Conservation (phyloP, 2,329 filamentous ascomycete genomes). For the Paecilomyces formosus region DNA sequence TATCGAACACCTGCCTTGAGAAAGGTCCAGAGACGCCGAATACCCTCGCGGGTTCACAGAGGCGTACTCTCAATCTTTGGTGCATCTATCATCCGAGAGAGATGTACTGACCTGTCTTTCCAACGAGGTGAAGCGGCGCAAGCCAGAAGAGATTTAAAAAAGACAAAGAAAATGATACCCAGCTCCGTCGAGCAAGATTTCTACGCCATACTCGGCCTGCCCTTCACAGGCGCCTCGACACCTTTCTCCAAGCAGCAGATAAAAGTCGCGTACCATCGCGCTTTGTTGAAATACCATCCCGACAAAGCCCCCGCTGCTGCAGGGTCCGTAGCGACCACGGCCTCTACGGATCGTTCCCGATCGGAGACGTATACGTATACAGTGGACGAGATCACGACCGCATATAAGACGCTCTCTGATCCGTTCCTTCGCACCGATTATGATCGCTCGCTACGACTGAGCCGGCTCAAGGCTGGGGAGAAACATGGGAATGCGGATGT, state of each 20-base stretch:
- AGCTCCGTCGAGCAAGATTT: slow-evolving; percentile 13
- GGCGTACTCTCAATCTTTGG: background rate
- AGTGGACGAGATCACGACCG: slow-evolving; percentile 53
- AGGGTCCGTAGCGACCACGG: background rate
- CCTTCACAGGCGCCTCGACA: slow-evolving; percentile 16
- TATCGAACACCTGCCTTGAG: background rate
- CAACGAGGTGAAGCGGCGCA: background rate
- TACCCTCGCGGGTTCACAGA: background rate
- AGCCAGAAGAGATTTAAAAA: background rate
- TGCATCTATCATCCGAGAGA: background rate
- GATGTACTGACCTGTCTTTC: background rate
- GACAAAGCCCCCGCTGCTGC: slow-evolving; percentile 40
- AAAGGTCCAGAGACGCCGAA: background rate
- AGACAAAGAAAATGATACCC: slow-evolving; percentile 6
- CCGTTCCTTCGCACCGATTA: slow-evolving; percentile 40
- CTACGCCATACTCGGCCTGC: slow-evolving; percentile 36
- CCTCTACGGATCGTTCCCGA: background rate
- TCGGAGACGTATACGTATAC: slow-evolving; percentile 21
- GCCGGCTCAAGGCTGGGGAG: slow-evolving; percentile 19
- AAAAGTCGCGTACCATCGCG: slow-evolving; percentile 49
- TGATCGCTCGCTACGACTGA: slow-evolving; percentile 36
- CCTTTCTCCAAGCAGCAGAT: slow-evolving; percentile 35
- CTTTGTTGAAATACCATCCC: slow-evolving; percentile 52
- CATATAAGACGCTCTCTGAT: slow-evolving; percentile 48
- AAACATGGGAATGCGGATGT: slow-evolving; percentile 10